Evolutionary conservation across 306 rosid species (phyloP).

Genomic region (Bauhinia variegata): DNA sequence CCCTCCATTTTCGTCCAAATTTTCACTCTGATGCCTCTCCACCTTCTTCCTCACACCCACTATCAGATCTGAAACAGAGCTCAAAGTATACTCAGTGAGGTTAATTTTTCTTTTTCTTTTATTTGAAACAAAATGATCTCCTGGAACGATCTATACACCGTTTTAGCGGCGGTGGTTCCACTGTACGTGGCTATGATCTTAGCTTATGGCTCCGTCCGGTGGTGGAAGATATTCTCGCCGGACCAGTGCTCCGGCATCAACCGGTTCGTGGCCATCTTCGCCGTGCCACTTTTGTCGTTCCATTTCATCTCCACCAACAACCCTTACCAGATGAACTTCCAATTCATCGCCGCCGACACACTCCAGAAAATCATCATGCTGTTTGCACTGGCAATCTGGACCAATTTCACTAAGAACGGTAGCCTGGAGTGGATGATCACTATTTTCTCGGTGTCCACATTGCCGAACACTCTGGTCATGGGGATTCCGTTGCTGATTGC

Average conservation of each 20-base stretch:
- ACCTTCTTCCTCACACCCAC: neutral
- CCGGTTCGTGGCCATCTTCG: conserved; percentile 93
- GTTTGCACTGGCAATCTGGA: conserved; percentile 62
- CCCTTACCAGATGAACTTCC: conserved; percentile 82
- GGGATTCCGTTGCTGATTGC: conserved; percentile 88
- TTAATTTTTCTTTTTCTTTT: no score
- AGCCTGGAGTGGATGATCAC: conserved; percentile 97
- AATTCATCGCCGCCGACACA: conserved; percentile 96
- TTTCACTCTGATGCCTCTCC: conserved; percentile 42
- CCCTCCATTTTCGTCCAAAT: conserved; percentile 37
- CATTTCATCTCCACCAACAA: conserved; percentile 84
- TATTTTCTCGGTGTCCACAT: conserved; percentile 84
- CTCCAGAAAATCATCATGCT: conserved; percentile 93
- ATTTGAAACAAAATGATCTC: conserved; percentile 51
- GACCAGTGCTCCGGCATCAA: conserved; percentile 99
- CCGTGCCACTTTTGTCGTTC: conserved; percentile 89
- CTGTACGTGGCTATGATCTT: conserved; percentile 95
- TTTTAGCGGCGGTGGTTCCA: conserved; percentile 82
- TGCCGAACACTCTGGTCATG: conserved; percentile 93
- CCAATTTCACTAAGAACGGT: conserved; percentile 75
- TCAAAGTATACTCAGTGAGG: no score
- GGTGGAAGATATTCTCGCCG: conserved; percentile 99
- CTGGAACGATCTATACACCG: conserved; percentile 80
- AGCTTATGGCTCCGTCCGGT: conserved; percentile 93
- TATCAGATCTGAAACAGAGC: neutral